Conservation (phyloP, 805 yeast genomes). For the Wilhelminamyces savonicus region DNA sequence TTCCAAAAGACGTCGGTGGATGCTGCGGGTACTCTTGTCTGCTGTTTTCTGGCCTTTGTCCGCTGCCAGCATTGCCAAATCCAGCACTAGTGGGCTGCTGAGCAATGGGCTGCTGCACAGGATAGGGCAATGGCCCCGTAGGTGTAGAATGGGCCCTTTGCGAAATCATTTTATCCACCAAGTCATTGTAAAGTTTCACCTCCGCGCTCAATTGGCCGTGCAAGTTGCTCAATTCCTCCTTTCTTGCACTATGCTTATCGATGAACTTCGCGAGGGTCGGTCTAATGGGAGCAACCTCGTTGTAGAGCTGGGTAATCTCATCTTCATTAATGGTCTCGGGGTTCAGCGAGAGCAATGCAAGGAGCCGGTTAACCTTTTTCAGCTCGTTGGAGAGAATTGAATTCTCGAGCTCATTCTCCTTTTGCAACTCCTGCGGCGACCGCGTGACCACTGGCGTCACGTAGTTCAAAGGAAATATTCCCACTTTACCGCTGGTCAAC, state of each 20-base stretch:
- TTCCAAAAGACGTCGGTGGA: background rate
- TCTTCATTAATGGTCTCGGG: constrained; percentile 46
- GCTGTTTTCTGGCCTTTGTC: constrained; percentile 1
- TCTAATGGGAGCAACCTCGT: constrained; percentile 64
- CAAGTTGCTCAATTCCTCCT: constrained; percentile 69
- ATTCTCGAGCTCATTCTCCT: constrained; percentile 46
- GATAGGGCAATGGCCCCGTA: too few species aligned
- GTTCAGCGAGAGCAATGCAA: constrained; percentile 44
- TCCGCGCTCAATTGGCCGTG: constrained; percentile 69
- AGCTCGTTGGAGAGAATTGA: constrained; percentile 44
- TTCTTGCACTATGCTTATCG: constrained; percentile 69
- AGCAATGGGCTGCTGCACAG: constrained; percentile 2
- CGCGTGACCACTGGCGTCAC: constrained; percentile 74
- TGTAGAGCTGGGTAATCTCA: constrained; percentile 63
- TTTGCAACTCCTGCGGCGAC: constrained; percentile 50
- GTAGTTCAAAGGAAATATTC: constrained; percentile 89
- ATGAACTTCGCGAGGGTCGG: constrained; percentile 68
- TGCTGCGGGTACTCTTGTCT: background rate
- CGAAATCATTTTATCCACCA: constrained; percentile 43
- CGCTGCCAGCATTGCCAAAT: constrained; percentile 24
- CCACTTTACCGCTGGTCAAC: constrained; percentile 63
- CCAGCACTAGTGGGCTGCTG: constrained; percentile 36
- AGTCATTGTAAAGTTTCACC: constrained; percentile 58
- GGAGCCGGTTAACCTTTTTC: constrained; percentile 62
- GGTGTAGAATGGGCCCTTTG: constrained; percentile 6